Evolutionary conservation across 2,329 filamentous ascomycete species (phyloP).

Genomic region (Botrytis cinerea): DNA sequence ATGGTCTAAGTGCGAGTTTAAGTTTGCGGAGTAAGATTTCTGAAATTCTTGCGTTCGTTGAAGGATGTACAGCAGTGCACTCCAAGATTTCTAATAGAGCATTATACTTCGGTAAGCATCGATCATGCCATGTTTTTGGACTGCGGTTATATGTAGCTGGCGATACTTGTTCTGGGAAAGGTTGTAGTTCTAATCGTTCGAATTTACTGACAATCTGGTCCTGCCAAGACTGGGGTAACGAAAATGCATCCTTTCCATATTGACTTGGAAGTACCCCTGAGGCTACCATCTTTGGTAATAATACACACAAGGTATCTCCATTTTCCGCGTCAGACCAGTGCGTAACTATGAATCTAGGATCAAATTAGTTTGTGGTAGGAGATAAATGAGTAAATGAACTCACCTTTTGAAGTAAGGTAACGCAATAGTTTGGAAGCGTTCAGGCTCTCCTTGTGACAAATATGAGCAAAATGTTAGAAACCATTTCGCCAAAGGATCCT

Average conservation of each 20-base stretch:
- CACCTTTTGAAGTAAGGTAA: conserved; percentile 79
- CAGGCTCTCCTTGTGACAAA: conserved; percentile 70
- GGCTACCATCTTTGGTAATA: conserved; percentile 66
- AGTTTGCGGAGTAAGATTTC: conserved; percentile 67
- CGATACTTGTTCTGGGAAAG: conserved; percentile 64
- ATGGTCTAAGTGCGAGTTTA: conserved; percentile 63
- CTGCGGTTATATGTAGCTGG: conserved; percentile 56
- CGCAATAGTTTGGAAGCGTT: conserved; percentile 77
- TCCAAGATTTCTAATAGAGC: conserved; percentile 65
- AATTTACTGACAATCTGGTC: conserved; percentile 72
- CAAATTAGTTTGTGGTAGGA: conserved; percentile 30
- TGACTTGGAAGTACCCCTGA: conserved; percentile 56
- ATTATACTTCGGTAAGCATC: conserved; percentile 67
- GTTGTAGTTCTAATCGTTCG: conserved; percentile 61
- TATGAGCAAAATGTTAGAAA: conserved; percentile 87
- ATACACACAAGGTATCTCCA: conserved; percentile 67
- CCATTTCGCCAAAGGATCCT: conserved; percentile 65
- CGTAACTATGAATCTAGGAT: conserved; percentile 66
- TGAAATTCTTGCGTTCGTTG: conserved; percentile 65
- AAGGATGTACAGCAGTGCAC: conserved; percentile 63
- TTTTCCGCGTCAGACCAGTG: conserved; percentile 70
- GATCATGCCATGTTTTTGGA: conserved; percentile 61
- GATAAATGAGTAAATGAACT: not conserved
- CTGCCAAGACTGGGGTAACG: conserved; percentile 69
- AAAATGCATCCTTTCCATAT: conserved; percentile 55